Base-by-base conservation (phyloP, 257 asterid species). In the Rubia yunnanensis region DNA sequence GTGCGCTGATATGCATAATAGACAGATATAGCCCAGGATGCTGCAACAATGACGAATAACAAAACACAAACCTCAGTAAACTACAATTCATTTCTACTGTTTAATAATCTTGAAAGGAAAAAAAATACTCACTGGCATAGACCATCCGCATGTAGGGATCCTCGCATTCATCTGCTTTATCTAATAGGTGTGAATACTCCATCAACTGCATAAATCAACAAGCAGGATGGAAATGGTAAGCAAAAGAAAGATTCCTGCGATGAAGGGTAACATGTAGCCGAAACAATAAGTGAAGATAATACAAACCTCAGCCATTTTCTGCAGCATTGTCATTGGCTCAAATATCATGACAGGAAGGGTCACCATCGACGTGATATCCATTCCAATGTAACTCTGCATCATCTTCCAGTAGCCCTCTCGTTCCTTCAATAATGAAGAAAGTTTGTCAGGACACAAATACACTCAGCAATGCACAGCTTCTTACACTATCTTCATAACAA, bases 281-380 rank as follows among this genome's bases (percentile, higher is more conserved):
- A 65, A 77, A 38, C 39, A 49, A 22, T 17, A 63, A 1, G 54
- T 5, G 23, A 69, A 73, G 60, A 61, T 46, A 56, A 36, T 24
- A 67, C 76, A 76, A 71, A 94, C 99, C 96, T 94, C 99, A 55
- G 99, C 99, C 95, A 94, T 85, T 84, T 94, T 94, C 79, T 94
- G 99, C 76, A 90, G 82, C 95, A 90, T 94, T 35, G 99, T 94
- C 96, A 94, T 88, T 20, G 99, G 99, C 92, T 94, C 99, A 76
- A 91, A 94, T 74, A 94, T 94, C 74, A 83, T 80, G 61, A 94
- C 99, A n/a, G 99, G 97, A 69, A 94, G 96, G 15, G 99, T 94
- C 79, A 94, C 99, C 99, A 94, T 76, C 48, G 99, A 94, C 27
- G 99, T 94, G 70, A 94, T 63, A 80, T 94, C 99, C 73, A 95